Percentiles rank a stretch among this genome's conserved stretches.
These are phyloP conservation scores for Xerocomellus amylosporus DNA, from an alignment of 768 basidiomycete genomes.

Conservation along the genomic window DNA sequence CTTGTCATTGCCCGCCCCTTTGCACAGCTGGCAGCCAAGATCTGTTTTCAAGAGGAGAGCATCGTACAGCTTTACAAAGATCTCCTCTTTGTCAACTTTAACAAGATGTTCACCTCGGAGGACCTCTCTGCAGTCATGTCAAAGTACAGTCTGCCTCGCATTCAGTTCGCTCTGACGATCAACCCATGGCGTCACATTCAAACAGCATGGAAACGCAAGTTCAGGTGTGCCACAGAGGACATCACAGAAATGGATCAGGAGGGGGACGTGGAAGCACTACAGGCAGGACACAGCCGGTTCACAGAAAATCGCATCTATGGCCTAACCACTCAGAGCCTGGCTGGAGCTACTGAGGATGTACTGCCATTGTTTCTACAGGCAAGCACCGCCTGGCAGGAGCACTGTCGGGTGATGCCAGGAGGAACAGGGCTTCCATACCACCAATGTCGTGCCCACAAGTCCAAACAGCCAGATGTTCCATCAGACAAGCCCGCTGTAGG, in stretches of 20 bases:
- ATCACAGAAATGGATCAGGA: neutral
- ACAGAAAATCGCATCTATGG: slow-evolving; percentile 5
- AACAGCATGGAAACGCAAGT: slow-evolving; percentile 4
- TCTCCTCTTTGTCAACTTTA: slow-evolving; percentile 19
- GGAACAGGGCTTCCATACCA: neutral
- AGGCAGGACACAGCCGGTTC: neutral
- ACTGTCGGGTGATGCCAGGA: neutral
- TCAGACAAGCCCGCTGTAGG: neutral
- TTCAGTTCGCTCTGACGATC: neutral
- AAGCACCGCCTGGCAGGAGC: neutral
- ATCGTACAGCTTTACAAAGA: slow-evolving; percentile 3
- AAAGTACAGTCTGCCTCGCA: neutral
- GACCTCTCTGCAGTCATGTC: neutral
- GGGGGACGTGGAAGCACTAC: neutral
- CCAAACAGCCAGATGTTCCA: neutral
- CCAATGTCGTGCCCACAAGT: too few relatives aligned
- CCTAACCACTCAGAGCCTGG: neutral
- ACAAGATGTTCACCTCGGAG: neutral
- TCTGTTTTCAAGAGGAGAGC: neutral
- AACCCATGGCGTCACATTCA: slow-evolving; percentile 5
- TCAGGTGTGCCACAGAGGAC: neutral
- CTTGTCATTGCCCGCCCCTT: neutral
- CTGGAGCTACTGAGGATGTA: neutral
- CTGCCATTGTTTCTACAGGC: neutral
- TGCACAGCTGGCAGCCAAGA: neutral